A percentile compares a stretch with the other conserved stretches of the same genome.
These are phyloP conservation scores for Tubosaeta sp. DNA, from an alignment of 768 basidiomycete species.

Conservation along the genomic window DNA sequence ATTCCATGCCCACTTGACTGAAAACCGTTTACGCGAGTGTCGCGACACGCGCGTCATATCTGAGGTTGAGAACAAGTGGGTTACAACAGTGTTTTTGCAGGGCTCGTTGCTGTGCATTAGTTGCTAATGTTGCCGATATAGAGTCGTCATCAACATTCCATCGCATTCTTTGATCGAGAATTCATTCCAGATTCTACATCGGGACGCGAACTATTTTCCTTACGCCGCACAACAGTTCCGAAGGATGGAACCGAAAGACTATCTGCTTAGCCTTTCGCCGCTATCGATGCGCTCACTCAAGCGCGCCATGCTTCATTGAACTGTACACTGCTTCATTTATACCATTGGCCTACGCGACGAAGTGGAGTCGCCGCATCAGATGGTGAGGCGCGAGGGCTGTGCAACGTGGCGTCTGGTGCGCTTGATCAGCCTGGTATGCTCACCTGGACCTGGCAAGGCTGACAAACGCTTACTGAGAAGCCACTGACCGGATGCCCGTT, in stretches of 20 bases:
- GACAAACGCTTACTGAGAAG: slow-evolving; percentile 20
- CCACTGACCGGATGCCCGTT: slow-evolving; percentile 10
- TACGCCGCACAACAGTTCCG: slow-evolving; percentile 3
- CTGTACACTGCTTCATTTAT: slow-evolving; percentile 8
- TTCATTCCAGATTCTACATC: slow-evolving; percentile 3
- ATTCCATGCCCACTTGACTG: slow-evolving; percentile 9
- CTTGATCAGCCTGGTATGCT: slow-evolving; percentile 14
- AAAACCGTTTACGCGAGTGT: slow-evolving; percentile 19
- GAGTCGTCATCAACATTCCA: slow-evolving; percentile 5
- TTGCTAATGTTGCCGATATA: slow-evolving; percentile 8
- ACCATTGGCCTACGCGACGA: slow-evolving; percentile 2
- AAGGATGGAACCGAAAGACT: slow-evolving; percentile 15
- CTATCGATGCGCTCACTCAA: slow-evolving; percentile 3
- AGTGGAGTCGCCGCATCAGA: slow-evolving; percentile 5
- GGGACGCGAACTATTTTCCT: slow-evolving; percentile 3
- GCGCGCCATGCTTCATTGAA: slow-evolving; percentile 3
- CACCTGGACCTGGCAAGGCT: slow-evolving; percentile 9
- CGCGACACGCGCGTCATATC: slow-evolving; percentile 5
- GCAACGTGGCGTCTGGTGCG: slow-evolving; percentile 15
- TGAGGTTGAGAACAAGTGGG: slow-evolving; percentile 11
- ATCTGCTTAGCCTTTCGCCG: not conserved
- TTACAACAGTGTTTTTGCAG: slow-evolving; percentile 13
- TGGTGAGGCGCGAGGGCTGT: slow-evolving; percentile 10
- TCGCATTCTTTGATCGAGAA: slow-evolving; percentile 10
- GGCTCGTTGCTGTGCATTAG: slow-evolving; percentile 17